Evolutionary conservation across 2,329 filamentous ascomycete species (phyloP), one percentile per base, ranked within the genome.

Genomic region (Penicillium sp.): DNA sequence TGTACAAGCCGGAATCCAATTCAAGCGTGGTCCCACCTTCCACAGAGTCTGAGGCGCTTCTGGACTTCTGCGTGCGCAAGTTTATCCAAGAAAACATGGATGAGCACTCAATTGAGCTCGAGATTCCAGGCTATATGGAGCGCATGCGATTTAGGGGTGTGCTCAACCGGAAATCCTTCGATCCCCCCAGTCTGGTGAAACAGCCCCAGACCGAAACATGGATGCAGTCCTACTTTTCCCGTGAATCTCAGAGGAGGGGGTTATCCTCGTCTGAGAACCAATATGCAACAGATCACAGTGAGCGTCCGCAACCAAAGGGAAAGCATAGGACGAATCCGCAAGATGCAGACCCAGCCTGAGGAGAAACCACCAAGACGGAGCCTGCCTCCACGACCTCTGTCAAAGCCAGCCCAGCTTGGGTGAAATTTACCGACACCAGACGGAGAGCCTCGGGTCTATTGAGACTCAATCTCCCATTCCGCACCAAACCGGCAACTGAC

Each of bases 51-150:
- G 60, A 63, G 21, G 48, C 56, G 4, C 60, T 70, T 4, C 64
- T 76, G 5, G 64, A 69, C 43, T 75, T 70, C 57, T 73, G 72
- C 59, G 67, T 70, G 9, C 49, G 57, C 24, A 64, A 64, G 43
- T 75, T 73, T 55, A 53, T 67, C 10, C 51, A 56, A 13, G 58
- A 70, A 18, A 63, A 64, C 5, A 59, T 73, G 28, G 57, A 62
- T 1, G 62, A 67, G 16, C 54, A 66, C 7, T 66, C 72, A 26
- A 68, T 75, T 39, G 67, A 73, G 21, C 59, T 66, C 10, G 74
- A 76, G 49, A 57, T 72, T 1, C 65, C 69, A 5, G 71, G 70
- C 1, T 56, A 74, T 36, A 36, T 69, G 43, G 59, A 54, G 16
- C 62, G 65, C n/a, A 62, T 62, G 47, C 61, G 59, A n/a, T 42